phyloP scores from a whole-genome alignment of 164 flowering plant species.

The Saururus chinensis region DNA sequence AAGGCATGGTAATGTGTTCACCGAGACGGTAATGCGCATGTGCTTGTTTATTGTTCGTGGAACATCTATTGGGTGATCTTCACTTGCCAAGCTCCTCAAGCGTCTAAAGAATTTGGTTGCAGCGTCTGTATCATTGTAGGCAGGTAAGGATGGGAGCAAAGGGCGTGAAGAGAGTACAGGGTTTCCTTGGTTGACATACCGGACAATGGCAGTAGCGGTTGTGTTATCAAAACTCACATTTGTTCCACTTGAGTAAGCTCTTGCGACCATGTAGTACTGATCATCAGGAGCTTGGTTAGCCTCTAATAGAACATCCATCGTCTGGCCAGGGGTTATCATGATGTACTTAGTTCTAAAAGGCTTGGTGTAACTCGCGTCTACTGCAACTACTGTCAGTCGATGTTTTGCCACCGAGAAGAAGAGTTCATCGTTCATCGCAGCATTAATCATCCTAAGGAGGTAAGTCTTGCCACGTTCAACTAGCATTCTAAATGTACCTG shows the following conservation, averaged over 20 bases:
- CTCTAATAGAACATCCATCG: constrained; percentile 15
- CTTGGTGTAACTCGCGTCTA: constrained; percentile 14
- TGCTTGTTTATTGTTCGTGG: constrained; percentile 8
- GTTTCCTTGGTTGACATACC: constrained; percentile 7
- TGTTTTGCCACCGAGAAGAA: constrained; percentile 17
- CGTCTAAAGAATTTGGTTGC: constrained; percentile 5
- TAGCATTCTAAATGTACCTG: constrained; percentile 7
- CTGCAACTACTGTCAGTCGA: constrained; percentile 8
- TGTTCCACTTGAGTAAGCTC: constrained; percentile 10
- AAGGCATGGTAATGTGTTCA: constrained; percentile 9
- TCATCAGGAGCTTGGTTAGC: constrained; percentile 11
- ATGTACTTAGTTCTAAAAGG: constrained; percentile 10
- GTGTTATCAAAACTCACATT: constrained; percentile 10
- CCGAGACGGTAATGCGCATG: constrained; percentile 6
- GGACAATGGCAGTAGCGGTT: constrained; percentile 20
- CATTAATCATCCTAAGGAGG: constrained; percentile 11
- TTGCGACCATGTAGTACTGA: constrained; percentile 22
- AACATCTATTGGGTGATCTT: constrained; percentile 17
- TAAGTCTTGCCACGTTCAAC: constrained; percentile 11
- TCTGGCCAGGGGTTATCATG: constrained; percentile 19
- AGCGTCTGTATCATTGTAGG: constrained; percentile 5
- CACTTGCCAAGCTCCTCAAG: constrained; percentile 13
- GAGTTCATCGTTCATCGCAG: constrained; percentile 10
- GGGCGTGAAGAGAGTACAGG: not conserved
- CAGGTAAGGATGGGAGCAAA: constrained; percentile 8